Conservation (phyloP, 2,329 filamentous ascomycete genomes). For the Atkinsonella hypoxylon region DNA sequence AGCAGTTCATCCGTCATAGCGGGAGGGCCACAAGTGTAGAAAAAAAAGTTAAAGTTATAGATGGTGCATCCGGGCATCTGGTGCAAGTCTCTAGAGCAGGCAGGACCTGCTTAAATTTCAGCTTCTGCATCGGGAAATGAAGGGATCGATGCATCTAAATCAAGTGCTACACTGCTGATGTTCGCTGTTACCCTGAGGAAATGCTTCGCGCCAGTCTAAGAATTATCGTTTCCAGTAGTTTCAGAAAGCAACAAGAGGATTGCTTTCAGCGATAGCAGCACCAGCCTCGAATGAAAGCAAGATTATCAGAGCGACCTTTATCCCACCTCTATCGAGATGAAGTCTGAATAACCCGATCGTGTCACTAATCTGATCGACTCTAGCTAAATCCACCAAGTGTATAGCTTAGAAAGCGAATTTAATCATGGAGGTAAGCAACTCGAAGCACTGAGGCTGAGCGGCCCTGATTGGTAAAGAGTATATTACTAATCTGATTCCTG, state of each 20-base stretch:
- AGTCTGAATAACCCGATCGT: slow-evolving; percentile 58
- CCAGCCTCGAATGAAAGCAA: no score
- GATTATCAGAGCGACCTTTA: no score
- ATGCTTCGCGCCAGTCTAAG: no score
- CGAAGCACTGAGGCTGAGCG: background rate
- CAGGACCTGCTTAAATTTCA: no score
- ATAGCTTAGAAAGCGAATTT: slow-evolving; percentile 27
- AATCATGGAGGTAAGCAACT: background rate
- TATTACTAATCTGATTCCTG: background rate
- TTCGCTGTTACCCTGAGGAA: no score
- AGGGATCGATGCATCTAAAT: no score
- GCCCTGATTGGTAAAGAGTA: background rate
- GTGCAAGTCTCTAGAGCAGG: background rate
- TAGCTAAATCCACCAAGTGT: slow-evolving; percentile 47
- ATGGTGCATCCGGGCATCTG: background rate
- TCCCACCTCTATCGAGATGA: slow-evolving; percentile 33
- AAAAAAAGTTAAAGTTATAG: slow-evolving; percentile 36
- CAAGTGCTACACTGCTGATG: no score
- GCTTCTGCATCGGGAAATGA: no score
- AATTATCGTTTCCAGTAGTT: no score
- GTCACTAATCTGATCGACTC: slow-evolving; percentile 53
- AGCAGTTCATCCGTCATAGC: slow-evolving; percentile 58
- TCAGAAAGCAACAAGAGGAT: no score
- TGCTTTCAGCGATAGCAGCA: no score
- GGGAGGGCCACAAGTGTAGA: slow-evolving; percentile 58